Percentiles rank a stretch among this genome's conserved stretches.
These are phyloP conservation scores for Cryptosporidium viatorum DNA, from an alignment of 169 alveolate species.

Conservation along the genomic window DNA sequence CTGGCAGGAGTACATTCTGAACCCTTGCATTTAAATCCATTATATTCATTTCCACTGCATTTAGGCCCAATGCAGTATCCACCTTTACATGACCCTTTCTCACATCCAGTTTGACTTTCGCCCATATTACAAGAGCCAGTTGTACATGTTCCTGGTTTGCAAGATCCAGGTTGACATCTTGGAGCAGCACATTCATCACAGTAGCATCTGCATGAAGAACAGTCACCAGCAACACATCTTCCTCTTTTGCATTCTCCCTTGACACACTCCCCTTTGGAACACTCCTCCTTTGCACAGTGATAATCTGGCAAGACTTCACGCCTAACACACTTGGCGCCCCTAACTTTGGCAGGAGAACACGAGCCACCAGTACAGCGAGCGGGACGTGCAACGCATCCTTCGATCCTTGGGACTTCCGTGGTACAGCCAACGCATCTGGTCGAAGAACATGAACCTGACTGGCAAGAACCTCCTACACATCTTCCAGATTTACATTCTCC, in stretches of 20 bases:
- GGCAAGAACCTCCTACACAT: constrained; percentile 62
- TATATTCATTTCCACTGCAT: constrained; percentile 14
- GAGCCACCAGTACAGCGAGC: constrained; percentile 32
- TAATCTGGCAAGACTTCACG: background rate
- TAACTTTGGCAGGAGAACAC: constrained; percentile 32
- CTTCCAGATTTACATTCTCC: constrained; percentile 24
- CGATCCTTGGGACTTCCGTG: constrained; percentile 63
- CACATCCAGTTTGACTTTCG: constrained; percentile 16
- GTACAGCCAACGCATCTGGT: constrained; percentile 68
- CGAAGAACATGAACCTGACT: constrained; percentile 45
- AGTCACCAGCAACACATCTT: constrained; percentile 10
- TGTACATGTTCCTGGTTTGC: constrained; percentile 23
- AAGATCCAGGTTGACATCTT: constrained; percentile 42
- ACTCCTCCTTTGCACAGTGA: constrained; percentile 49
- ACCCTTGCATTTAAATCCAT: constrained; percentile 48
- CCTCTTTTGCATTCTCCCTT: constrained; percentile 25
- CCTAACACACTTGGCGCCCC: constrained; percentile 44
- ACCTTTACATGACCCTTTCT: constrained; percentile 9
- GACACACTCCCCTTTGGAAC: constrained; percentile 27
- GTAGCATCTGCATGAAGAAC: background rate
- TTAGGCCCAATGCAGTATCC: constrained; percentile 62
- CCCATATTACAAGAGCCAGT: constrained; percentile 20
- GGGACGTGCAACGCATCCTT: constrained; percentile 41
- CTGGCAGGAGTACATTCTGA: constrained; percentile 42
- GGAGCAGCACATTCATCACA: constrained; percentile 53